A percentile compares a stretch with the other conserved stretches of the same genome.
Conservation (phyloP, 2,329 filamentous ascomycete genomes). For the Fusarium praegraminearum region DNA sequence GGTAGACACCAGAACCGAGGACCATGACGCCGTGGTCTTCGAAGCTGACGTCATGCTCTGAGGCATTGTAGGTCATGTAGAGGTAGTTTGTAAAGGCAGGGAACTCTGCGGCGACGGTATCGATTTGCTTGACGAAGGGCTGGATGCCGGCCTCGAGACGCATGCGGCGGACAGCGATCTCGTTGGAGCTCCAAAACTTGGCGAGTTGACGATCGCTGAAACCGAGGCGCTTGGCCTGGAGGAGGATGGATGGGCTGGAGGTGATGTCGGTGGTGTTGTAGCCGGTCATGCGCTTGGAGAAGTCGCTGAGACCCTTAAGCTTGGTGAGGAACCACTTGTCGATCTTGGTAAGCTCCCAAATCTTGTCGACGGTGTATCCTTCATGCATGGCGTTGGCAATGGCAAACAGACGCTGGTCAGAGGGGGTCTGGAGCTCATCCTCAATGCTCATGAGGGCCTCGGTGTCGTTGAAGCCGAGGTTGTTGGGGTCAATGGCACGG, state of each 20-base stretch:
- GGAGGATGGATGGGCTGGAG: constrained; percentile 73
- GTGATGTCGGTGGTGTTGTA: constrained; percentile 74
- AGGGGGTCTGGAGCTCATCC: constrained; percentile 94
- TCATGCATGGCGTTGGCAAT: constrained; percentile 97
- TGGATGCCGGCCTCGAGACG: constrained; percentile 87
- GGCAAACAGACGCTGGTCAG: constrained; percentile 95
- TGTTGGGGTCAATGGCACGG: constrained; percentile 92
- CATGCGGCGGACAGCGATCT: constrained; percentile 86
- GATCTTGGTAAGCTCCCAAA: constrained; percentile 98
- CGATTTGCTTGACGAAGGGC: constrained; percentile 96
- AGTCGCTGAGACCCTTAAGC: constrained; percentile 90
- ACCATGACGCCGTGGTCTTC: constrained; percentile 96
- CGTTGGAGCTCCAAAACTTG: constrained; percentile 94
- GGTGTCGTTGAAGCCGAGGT: constrained; percentile 93
- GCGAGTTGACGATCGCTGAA: constrained; percentile 95
- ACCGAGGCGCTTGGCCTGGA: constrained; percentile 90
- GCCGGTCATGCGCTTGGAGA: constrained; percentile 80
- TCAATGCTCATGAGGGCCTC: constrained; percentile 95
- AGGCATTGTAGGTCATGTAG: constrained; percentile 95
- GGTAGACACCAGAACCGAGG: constrained; percentile 93
- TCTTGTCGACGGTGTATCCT: constrained; percentile 94
- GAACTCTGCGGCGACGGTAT: constrained; percentile 97
- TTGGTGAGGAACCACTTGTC: constrained; percentile 98
- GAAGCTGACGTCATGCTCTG: constrained; percentile 85
- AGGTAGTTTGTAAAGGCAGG: constrained; percentile 95